These are phyloP conservation scores for Saussurea involucrata DNA, from an alignment of 129 eudicot species.

Conservation along the genomic window DNA sequence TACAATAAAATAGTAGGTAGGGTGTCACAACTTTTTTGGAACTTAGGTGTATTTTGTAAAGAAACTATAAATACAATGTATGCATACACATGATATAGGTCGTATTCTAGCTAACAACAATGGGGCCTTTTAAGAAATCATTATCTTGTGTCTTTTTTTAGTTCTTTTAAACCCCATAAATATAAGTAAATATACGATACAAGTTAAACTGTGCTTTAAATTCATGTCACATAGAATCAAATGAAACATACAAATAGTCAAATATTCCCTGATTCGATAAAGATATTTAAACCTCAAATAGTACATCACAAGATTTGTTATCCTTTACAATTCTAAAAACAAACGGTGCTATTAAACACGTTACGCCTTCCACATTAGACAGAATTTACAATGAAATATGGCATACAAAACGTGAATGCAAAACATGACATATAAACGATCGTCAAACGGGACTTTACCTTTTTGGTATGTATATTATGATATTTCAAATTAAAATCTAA, in stretches of 20 bases:
- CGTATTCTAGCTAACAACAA: not conserved
- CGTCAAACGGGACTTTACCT: not conserved
- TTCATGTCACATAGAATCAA: not conserved
- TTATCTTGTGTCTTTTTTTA: not conserved
- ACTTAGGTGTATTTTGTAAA: not conserved
- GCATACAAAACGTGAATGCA: not conserved
- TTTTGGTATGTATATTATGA: not conserved
- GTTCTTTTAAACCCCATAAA: not conserved
- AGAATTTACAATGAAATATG: not conserved
- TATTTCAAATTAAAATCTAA: not conserved
- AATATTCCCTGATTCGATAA: not conserved
- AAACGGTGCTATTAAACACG: not conserved
- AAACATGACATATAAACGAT: not conserved
- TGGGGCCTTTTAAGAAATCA: not conserved
- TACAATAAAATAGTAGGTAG: not conserved
- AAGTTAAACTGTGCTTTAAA: not conserved
- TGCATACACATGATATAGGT: not conserved
- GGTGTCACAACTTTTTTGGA: not conserved
- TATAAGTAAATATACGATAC: not conserved
- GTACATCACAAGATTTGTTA: not conserved
- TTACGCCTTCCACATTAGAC: not conserved
- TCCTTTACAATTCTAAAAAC: not conserved
- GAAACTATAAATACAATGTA: not conserved
- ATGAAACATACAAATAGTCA: not conserved
- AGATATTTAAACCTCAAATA: not conserved